These are phyloP conservation scores for Posidonia oceanica DNA, from an alignment of 116 monocot genomes.

Conservation along the genomic window DNA sequence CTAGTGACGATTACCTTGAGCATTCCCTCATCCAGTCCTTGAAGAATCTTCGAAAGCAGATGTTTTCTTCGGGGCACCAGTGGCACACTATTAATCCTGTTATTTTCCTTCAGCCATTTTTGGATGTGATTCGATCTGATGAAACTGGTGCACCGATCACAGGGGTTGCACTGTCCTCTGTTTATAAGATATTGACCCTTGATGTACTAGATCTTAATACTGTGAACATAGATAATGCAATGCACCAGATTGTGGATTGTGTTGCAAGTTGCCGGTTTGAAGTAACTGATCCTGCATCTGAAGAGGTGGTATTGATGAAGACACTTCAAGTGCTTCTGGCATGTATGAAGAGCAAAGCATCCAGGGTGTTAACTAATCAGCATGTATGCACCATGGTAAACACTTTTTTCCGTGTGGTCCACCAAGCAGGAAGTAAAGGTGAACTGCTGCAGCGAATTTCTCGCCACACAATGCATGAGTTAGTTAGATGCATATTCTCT, in stretches of 20 bases:
- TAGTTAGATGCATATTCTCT: conserved; percentile 46
- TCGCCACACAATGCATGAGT: conserved; percentile 60
- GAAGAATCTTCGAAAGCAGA: conserved; percentile 5
- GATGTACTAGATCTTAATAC: conserved; percentile 21
- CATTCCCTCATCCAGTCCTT: conserved; percentile 11
- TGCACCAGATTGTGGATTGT: conserved; percentile 50
- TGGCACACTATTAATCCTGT: conserved; percentile 24
- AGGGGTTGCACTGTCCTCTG: conserved; percentile 45
- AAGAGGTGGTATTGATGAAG: conserved; percentile 67
- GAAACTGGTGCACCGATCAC: conserved; percentile 72
- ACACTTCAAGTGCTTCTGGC: conserved; percentile 63
- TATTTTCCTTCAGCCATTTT: conserved; percentile 48
- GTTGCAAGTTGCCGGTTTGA: conserved; percentile 70
- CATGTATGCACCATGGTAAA: conserved; percentile 66
- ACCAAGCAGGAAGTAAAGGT: conserved; percentile 58
- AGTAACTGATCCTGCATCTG: conserved; percentile 57
- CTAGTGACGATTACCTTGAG: conserved; percentile 12
- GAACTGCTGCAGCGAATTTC: conserved; percentile 65
- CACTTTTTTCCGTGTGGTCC: conserved; percentile 68
- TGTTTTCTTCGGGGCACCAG: conserved; percentile 6
- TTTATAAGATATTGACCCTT: conserved; percentile 46
- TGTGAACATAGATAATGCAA: conserved; percentile 15
- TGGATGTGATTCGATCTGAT: conserved; percentile 61
- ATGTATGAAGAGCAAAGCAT: conserved; percentile 35
- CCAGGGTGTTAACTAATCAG: conserved; percentile 27